These are phyloP conservation scores for Tetrahymena elliotti DNA, from an alignment of 73 alveolate species.

Conservation along the genomic window DNA sequence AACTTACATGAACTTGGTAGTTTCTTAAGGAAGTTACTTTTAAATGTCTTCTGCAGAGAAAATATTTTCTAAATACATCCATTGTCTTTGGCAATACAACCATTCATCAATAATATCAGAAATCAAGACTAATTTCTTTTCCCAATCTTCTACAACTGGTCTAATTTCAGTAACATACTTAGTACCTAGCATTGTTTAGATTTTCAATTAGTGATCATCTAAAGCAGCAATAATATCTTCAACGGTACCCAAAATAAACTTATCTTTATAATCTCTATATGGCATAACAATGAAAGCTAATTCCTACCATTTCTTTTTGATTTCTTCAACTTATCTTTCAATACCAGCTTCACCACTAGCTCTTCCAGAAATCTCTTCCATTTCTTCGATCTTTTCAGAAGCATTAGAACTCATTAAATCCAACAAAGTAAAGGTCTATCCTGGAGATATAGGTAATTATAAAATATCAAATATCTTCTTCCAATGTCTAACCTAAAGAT, in stretches of 20 bases:
- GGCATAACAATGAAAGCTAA: conserved; percentile 70
- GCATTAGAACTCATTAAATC: conserved; percentile 69
- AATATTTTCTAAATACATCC: conserved; percentile 99
- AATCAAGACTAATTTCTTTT: conserved; percentile 82
- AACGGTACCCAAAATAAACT: conserved; percentile 85
- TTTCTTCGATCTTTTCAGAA: conserved; percentile 73
- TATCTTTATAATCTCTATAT: conserved; percentile 93
- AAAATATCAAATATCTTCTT: conserved; percentile 61
- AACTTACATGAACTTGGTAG: conserved; percentile 93
- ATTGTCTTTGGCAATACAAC: conserved; percentile 94
- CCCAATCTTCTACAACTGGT: conserved; percentile 96
- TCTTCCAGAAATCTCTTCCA: conserved; percentile 91
- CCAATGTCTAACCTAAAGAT: conserved; percentile 72
- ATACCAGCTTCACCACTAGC: conserved; percentile 96
- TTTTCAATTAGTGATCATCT: conserved; percentile 95
- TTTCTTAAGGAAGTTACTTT: conserved; percentile 96
- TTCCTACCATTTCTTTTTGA: conserved; percentile 79
- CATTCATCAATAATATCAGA: conserved; percentile 99
- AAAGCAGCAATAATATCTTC: conserved; percentile 89
- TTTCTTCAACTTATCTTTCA: conserved; percentile 80
- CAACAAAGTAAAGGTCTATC: conserved; percentile 59
- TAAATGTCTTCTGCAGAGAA: conserved; percentile 98
- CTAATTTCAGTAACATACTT: conserved; percentile 95
- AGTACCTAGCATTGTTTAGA: conserved; percentile 94
- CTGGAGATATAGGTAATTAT: conserved; percentile 48